Evolutionary conservation across 1,284 basidiomycete species (phyloP), one percentile per base, ranked within the genome.

Genomic region (Melampsora larici-populina): DNA sequence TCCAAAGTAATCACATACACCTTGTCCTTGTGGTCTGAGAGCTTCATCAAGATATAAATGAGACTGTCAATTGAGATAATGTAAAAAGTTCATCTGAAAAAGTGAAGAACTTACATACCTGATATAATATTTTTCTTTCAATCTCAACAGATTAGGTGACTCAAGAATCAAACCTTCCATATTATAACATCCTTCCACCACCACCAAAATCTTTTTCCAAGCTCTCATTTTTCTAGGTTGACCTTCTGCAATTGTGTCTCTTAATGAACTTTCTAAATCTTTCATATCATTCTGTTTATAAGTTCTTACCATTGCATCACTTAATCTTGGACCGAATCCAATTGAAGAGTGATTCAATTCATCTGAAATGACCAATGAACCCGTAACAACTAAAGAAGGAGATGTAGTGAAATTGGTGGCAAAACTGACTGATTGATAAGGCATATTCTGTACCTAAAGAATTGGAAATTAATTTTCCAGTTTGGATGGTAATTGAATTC

Each of bases 1-100:
- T 77, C 89, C 90, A 84, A 97, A 99, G 86, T 97, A 99, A 84
- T 99, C 95, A 79, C 90, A 90, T 6, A 98, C 92, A 80, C 96
- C 96, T 64, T 96, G 92, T 11, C 96, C 96, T 81, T 92, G 89
- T 13, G 94, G 93, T 55, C 96, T 97, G 55, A 99, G 96, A 0
- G 96, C 96, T 85, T 99, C 96, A 83, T 99, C 96, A 72, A 99
- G 86, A 84, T 92, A 99, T 63, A 99, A 86, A 85, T 95, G 93
- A 86, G 99, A 99, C 93, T 96, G 79, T 6, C 55, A 15, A 26
- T 11, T 13, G 26, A 26, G 18, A 51, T 15, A 33, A 31, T 64
- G 24, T 29, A 9, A n/a, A 1, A 36, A 24, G 51, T 0, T 49
- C n/a, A 26, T 13, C 21, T 9, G 4, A 7, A 40, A n/a, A 24